A percentile compares a stretch with the other conserved stretches of the same genome.
Conservation (phyloP, 306 rosid species). For the Cicer yamashitae region DNA sequence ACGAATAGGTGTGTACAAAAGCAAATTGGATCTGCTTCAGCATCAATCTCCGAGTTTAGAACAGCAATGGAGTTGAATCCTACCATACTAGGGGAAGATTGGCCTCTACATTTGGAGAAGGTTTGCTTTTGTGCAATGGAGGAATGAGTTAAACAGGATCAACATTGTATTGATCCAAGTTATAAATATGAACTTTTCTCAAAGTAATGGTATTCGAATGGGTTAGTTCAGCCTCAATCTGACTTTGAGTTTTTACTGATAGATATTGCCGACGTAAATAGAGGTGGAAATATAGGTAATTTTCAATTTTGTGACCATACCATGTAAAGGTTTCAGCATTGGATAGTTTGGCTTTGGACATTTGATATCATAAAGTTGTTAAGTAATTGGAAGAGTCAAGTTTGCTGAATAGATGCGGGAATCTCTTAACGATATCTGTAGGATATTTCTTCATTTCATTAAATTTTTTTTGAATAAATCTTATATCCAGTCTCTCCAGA, state of each 20-base stretch:
- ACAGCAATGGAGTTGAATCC: conserved; percentile 69
- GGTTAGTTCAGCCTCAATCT: conserved; percentile 40
- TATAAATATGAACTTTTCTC: conserved; percentile 37
- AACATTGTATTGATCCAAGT: conserved; percentile 39
- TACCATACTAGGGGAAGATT: conserved; percentile 64
- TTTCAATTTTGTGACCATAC: conserved; percentile 48
- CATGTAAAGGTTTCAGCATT: conserved; percentile 56
- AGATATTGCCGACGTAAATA: conserved; percentile 43
- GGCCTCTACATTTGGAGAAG: conserved; percentile 66
- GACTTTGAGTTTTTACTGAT: conserved; percentile 42
- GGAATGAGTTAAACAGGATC: conserved; percentile 45
- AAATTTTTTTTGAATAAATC: conserved; percentile 42
- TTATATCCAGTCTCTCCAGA: conserved; percentile 24
- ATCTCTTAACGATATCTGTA: conserved; percentile 40
- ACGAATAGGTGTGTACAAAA: conserved; percentile 46
- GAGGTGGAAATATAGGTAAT: conserved; percentile 46
- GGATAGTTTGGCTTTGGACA: conserved; percentile 41
- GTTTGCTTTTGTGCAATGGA: conserved; percentile 50
- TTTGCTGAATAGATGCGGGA: conserved; percentile 44
- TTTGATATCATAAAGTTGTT: conserved; percentile 46
- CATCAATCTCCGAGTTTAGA: conserved; percentile 60
- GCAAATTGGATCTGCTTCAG: conserved; percentile 46
- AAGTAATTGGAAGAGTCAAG: conserved; percentile 42
- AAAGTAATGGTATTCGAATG: conserved; percentile 41
- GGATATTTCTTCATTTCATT: conserved; percentile 42